A percentile compares a stretch with the other conserved stretches of the same genome.
These are phyloP conservation scores for Aspergillus pseudoviridinutans DNA, from an alignment of 2,329 filamentous ascomycete genomes.

Conservation along the genomic window DNA sequence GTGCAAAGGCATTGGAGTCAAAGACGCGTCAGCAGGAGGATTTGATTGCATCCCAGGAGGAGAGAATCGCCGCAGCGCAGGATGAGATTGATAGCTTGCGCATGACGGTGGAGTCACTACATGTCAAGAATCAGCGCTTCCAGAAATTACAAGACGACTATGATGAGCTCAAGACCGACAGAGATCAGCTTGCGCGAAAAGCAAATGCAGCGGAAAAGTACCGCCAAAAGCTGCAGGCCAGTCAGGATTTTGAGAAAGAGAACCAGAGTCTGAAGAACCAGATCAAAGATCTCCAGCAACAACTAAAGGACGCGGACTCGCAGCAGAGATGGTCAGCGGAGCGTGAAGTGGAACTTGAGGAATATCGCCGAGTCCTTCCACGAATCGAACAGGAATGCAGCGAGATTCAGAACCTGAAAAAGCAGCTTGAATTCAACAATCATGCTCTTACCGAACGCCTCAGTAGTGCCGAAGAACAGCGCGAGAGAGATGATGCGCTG, in stretches of 20 bases:
- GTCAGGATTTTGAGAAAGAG: conserved; percentile 47
- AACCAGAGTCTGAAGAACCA: conserved; percentile 45
- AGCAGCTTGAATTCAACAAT: conserved; percentile 47
- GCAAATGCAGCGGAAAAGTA: conserved; percentile 49
- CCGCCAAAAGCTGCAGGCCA: conserved; percentile 47
- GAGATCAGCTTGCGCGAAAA: conserved; percentile 44
- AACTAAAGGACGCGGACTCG: conserved; percentile 44
- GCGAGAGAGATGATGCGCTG: conserved; percentile 38
- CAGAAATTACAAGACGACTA: conserved; percentile 48
- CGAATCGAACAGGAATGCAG: conserved; percentile 47
- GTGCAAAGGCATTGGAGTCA: conserved; percentile 40
- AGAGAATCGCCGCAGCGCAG: conserved; percentile 54
- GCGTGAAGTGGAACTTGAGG: conserved; percentile 40
- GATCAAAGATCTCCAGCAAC: conserved; percentile 44
- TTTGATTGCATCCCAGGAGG: conserved; percentile 67
- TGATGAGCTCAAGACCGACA: conserved; percentile 46
- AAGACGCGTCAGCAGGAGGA: conserved; percentile 62
- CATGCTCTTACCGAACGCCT: conserved; percentile 44
- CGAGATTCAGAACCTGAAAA: conserved; percentile 47
- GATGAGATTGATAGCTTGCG: conserved; percentile 42
- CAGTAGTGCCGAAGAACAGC: conserved; percentile 41
- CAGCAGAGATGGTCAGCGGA: conserved; percentile 38
- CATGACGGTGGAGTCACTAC: conserved; percentile 43
- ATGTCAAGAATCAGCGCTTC: conserved; percentile 43
- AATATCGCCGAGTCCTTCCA: conserved; percentile 44